phyloP scores from a whole-genome alignment of 192 early-diverging fungal species.

The Globomyces pollinis-pini region DNA sequence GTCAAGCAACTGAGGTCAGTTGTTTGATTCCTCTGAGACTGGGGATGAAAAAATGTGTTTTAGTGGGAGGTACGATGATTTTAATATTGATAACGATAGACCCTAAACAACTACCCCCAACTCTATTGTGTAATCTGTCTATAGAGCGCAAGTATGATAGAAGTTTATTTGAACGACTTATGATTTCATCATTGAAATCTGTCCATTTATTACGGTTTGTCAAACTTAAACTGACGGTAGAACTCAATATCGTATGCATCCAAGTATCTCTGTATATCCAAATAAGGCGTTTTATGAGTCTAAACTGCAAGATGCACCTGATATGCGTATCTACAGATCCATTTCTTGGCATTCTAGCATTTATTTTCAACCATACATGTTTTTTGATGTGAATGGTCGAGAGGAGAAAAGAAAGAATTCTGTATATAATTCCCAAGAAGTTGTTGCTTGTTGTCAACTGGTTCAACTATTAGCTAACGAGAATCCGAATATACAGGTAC shows the following conservation, averaged over 20 bases:
- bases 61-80: too few relatives aligned
- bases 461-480: slow-evolving; percentile 55
- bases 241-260: slow-evolving; percentile 98
- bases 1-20: slow-evolving; percentile 82
- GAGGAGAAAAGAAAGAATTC: slow-evolving; percentile 58
- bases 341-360: slow-evolving; percentile 66
- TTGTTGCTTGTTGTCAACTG: slow-evolving; percentile 60
- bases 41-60: slow-evolving; percentile 67
- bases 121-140: slow-evolving; percentile 69
- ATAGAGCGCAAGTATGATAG: slow-evolving; percentile 70
- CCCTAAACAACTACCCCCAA: slow-evolving; percentile 89
- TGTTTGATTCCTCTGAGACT: slow-evolving; percentile 84
- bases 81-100: too few relatives aligned
- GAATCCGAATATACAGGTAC: slow-evolving; percentile 47
- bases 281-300: slow-evolving; percentile 72
- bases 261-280: slow-evolving; percentile 77
- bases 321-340: slow-evolving; percentile 48
- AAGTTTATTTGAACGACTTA: slow-evolving; percentile 83
- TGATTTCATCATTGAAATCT: slow-evolving; percentile 49
- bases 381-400: slow-evolving; percentile 65
- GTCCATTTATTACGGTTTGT: slow-evolving; percentile 70
- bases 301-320: slow-evolving; percentile 64
- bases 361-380: slow-evolving; percentile 65
- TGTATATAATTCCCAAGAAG: slow-evolving; percentile 73
- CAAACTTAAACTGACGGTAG: slow-evolving; percentile 24